Conservation (phyloP, 2,329 filamentous ascomycete species). For the Aspergillus fumigatus region DNA sequence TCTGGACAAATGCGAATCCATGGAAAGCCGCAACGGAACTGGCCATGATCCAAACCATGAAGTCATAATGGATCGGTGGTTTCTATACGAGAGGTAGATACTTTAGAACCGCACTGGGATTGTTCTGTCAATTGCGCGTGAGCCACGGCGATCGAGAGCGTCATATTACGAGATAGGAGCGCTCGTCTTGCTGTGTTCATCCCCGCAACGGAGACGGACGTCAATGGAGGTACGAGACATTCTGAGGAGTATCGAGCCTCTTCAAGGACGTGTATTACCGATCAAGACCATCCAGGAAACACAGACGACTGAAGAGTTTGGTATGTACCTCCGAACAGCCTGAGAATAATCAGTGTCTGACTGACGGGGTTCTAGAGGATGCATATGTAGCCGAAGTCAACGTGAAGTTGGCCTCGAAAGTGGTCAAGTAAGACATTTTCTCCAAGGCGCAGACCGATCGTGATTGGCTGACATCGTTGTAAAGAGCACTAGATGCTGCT, state of each 20-base stretch:
- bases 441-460: neutral
- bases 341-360: slow-evolving; percentile 3
- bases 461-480: neutral
- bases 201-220: neutral
- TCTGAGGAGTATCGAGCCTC: slow-evolving; percentile 25
- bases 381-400: slow-evolving; percentile 44
- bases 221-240: slow-evolving; percentile 20
- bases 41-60: neutral
- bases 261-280: slow-evolving; percentile 33
- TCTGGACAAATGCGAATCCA: neutral
- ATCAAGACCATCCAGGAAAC: slow-evolving; percentile 44
- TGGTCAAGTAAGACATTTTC: slow-evolving; percentile 34
- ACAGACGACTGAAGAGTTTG: slow-evolving; percentile 36
- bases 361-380: slow-evolving; percentile 31
- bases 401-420: slow-evolving; percentile 40
- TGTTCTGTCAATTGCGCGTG: neutral
- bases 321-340: slow-evolving; percentile 21
- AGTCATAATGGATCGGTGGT: neutral
- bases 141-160: neutral
- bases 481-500: slow-evolving; percentile 36
- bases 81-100: neutral
- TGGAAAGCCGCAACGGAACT: neutral
- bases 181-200: neutral
- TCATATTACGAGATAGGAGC: neutral
- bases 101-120: neutral